Conservation (phyloP, 257 asterid species). For the Solanum appendiculatum region DNA sequence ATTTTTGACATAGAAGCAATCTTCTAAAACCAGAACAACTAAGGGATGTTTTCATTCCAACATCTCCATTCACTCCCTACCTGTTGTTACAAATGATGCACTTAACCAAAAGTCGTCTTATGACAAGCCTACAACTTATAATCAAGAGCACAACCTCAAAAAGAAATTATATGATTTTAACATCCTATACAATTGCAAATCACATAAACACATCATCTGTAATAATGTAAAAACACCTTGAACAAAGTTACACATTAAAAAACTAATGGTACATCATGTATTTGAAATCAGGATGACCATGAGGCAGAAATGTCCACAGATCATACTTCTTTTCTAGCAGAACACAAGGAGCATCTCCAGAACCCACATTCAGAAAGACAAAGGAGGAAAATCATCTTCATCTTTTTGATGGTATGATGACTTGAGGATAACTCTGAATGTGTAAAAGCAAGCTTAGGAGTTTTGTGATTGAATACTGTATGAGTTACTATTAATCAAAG, state of each 20-base stretch:
- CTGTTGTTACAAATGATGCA: neutral
- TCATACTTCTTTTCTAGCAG: neutral
- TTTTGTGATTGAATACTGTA: neutral
- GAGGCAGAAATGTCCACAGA: conserved; percentile 30
- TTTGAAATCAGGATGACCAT: conserved; percentile 16
- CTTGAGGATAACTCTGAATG: conserved; percentile 42
- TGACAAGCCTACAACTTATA: neutral
- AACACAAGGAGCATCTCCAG: neutral
- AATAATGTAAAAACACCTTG: conserved; percentile 13
- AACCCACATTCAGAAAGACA: conserved; percentile 33
- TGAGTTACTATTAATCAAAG: conserved; percentile 15
- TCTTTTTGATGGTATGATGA: conserved; percentile 68
- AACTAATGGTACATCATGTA: neutral
- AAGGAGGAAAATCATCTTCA: conserved; percentile 77
- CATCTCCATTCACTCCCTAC: neutral
- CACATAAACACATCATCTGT: neutral
- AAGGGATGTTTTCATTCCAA: neutral
- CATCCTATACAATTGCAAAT: conserved; percentile 6
- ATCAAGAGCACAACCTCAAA: neutral
- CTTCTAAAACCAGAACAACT: neutral
- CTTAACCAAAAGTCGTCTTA: neutral
- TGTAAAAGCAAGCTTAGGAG: conserved; percentile 18
- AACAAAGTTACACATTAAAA: neutral
- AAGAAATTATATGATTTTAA: neutral
- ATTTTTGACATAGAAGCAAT: neutral